Conservation (phyloP, 768 basidiomycete genomes). For the Mrakia hoshinonis region DNA sequence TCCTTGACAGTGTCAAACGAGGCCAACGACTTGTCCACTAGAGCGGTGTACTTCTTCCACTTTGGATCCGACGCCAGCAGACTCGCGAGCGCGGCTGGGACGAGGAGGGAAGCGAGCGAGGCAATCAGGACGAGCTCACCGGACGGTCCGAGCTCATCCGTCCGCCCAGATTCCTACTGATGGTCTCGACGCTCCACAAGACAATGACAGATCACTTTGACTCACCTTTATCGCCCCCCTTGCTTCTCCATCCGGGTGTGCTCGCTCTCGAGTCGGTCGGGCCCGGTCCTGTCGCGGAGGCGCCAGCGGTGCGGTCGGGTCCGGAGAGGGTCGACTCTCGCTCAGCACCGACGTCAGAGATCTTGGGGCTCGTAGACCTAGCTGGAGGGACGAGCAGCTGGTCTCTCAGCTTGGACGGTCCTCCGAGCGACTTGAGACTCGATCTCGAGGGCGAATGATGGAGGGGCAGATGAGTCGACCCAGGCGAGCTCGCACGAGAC, state of each 20-base stretch:
- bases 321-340: neutral
- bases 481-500: neutral
- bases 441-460: neutral
- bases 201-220: neutral
- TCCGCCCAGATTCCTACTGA: too few species aligned
- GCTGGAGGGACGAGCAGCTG: constrained; percentile 1
- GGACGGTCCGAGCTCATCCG: neutral
- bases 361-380: neutral
- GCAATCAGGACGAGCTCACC: neutral
- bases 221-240: neutral
- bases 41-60: constrained; percentile 84
- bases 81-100: neutral
- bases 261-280: neutral
- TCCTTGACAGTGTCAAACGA: constrained; percentile 95
- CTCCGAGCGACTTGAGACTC: constrained; percentile 8
- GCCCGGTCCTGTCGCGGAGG: neutral
- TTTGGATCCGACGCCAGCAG: constrained; percentile 56
- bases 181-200: too few species aligned
- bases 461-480: neutral
- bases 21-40: constrained; percentile 84
- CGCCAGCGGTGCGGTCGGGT: neutral
- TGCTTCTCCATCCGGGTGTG: neutral
- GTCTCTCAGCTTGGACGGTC: neutral
- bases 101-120: neutral
- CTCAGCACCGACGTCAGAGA: neutral